phyloP scores from a whole-genome alignment of 768 basidiomycete genomes.

The Cubamyces sp. region DNA sequence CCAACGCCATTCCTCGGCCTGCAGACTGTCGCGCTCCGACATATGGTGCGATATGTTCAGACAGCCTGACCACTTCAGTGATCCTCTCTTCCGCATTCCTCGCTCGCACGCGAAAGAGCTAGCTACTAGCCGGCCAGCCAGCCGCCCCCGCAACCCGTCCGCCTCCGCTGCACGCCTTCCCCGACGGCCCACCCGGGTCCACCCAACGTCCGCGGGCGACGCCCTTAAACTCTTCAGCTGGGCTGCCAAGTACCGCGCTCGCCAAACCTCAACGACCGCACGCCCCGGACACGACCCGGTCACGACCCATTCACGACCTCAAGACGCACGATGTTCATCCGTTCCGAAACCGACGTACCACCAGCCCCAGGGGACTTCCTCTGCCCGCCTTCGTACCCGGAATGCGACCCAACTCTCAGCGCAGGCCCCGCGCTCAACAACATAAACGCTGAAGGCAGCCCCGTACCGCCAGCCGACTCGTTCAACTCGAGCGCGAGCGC shows the following conservation, averaged over 20 bases:
- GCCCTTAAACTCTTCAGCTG: not conserved
- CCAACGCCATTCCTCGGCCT: slow-evolving; percentile 12
- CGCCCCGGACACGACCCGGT: slow-evolving; percentile 1
- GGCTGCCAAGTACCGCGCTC: not conserved
- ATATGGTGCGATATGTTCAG: not conserved
- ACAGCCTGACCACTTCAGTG: not conserved
- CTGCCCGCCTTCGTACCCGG: slow-evolving; percentile 18
- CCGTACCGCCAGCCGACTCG: slow-evolving; percentile 6
- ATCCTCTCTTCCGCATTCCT: not conserved
- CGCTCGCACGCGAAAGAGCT: not conserved
- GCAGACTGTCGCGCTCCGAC: not conserved
- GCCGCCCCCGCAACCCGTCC: slow-evolving; percentile 4
- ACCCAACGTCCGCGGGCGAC: slow-evolving; percentile 1
- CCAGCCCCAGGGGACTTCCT: not conserved
- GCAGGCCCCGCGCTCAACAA: slow-evolving; percentile 27
- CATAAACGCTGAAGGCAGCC: slow-evolving; percentile 2
- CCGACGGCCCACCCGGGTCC: not conserved
- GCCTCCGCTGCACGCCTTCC: slow-evolving; percentile 2
- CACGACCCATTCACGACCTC: not conserved
- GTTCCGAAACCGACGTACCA: not conserved
- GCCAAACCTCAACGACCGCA: not conserved
- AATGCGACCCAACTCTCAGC: slow-evolving; percentile 22
- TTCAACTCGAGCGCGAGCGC: slow-evolving; percentile 6
- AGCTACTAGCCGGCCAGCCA: not conserved
- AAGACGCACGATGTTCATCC: slow-evolving; percentile 20